A percentile compares a stretch with the other conserved stretches of the same genome.
Conservation (phyloP, 225 moss, liverwort and hornwort genomes). For the Bryum argenteum region DNA sequence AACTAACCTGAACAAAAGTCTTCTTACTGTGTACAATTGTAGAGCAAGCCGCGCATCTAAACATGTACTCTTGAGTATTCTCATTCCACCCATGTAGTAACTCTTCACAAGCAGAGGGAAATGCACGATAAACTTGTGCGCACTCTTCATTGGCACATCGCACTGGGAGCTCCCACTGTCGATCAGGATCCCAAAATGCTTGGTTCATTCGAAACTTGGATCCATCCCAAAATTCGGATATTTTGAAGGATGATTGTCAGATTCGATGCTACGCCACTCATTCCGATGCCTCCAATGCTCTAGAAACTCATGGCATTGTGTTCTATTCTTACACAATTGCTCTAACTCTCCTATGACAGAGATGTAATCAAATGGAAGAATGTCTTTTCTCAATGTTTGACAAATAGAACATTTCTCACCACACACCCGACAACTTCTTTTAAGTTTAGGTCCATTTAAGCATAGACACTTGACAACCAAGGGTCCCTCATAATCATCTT, state of each 20-base stretch:
- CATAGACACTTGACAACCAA: not conserved
- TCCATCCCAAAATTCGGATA: not conserved
- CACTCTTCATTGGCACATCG: not conserved
- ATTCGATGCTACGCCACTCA: not conserved
- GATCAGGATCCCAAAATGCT: not conserved
- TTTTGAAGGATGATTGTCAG: not conserved
- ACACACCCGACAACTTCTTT: not conserved
- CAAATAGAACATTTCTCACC: not conserved
- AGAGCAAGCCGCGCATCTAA: not conserved
- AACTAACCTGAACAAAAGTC: not conserved
- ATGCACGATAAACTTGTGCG: not conserved
- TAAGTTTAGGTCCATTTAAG: not conserved
- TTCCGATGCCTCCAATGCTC: not conserved
- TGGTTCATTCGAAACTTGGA: not conserved
- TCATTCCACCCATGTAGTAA: no score
- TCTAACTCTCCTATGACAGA: not conserved
- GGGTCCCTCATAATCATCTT: not conserved
- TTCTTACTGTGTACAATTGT: not conserved
- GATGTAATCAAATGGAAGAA: not conserved
- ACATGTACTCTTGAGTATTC: not conserved
- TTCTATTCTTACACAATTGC: not conserved
- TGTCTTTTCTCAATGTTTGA: not conserved
- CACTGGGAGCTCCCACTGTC: not conserved
- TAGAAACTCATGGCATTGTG: not conserved
- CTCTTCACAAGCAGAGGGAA: not conserved